Percentiles rank a stretch among this genome's conserved stretches.
phyloP scores from a whole-genome alignment of 2,329 filamentous ascomycete species.

The Hypoxylon sp. region DNA sequence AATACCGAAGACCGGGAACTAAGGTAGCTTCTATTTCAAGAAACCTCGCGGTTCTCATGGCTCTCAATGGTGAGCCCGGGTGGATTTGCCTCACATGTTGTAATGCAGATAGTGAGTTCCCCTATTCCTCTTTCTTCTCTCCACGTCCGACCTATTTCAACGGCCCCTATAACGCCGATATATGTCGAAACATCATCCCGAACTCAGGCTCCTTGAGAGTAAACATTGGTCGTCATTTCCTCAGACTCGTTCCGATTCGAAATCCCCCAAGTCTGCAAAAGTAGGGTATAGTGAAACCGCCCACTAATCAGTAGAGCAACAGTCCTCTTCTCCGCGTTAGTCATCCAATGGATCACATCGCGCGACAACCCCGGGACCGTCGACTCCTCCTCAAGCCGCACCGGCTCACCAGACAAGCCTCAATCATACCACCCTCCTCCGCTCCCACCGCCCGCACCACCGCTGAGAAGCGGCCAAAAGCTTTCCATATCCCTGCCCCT shows the following conservation, averaged over 20 bases:
- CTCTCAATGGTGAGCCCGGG: slow-evolving; percentile 71
- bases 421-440: slow-evolving; percentile 1
- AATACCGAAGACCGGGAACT: neutral
- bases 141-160: neutral
- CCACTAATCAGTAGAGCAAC: slow-evolving; percentile 7
- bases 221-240: neutral
- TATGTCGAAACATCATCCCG: neutral
- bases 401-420: slow-evolving; percentile 31
- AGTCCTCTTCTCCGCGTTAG: slow-evolving; percentile 72
- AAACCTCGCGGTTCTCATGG: slow-evolving; percentile 72
- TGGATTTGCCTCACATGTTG: slow-evolving; percentile 78
- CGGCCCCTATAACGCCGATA: neutral
- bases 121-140: neutral
- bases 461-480: slow-evolving; percentile 11
- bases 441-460: slow-evolving; percentile 22
- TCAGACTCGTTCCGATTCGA: neutral
- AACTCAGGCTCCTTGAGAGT: neutral
- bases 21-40: slow-evolving; percentile 53
- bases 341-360: slow-evolving; percentile 74
- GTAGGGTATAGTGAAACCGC: neutral
- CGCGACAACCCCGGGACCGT: slow-evolving; percentile 59
- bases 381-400: neutral
- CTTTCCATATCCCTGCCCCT: slow-evolving; percentile 34
- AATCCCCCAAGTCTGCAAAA: neutral
- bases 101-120: slow-evolving; percentile 70